Conservation (phyloP, 768 basidiomycete species). For the Termitomyces sp. region DNA sequence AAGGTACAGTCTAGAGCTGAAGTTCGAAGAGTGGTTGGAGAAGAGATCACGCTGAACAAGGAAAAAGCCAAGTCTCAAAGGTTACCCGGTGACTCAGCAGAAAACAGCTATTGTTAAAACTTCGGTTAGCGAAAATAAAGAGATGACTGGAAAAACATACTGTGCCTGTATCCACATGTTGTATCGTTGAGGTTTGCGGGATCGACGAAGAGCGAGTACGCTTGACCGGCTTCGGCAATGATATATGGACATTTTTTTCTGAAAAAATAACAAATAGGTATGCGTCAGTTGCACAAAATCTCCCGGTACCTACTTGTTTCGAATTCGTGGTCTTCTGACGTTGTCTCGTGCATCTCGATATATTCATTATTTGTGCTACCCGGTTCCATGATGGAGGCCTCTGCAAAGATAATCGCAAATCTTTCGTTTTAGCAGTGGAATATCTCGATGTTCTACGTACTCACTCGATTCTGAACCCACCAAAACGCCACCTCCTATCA, state of each 20-base stretch:
- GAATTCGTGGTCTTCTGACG: neutral
- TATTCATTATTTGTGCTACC: neutral
- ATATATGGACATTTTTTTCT: neutral
- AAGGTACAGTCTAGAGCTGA: slow-evolving; percentile 7
- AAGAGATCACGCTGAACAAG: neutral
- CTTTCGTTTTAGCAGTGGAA: neutral
- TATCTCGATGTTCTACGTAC: neutral
- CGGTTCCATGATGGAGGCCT: neutral
- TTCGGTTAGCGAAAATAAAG: neutral
- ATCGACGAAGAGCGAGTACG: slow-evolving; percentile 30
- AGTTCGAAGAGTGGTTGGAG: slow-evolving; percentile 14
- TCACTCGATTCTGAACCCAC: slow-evolving; percentile 34
- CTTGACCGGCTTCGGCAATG: slow-evolving; percentile 13
- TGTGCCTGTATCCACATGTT: slow-evolving; percentile 10
- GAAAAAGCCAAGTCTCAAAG: slow-evolving; percentile 16
- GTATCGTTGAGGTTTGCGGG: slow-evolving; percentile 24
- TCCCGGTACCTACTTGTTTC: neutral
- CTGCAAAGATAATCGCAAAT: neutral
- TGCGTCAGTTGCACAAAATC: neutral
- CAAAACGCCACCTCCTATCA: slow-evolving; percentile 74
- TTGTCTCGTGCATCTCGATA: neutral
- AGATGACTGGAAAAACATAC: slow-evolving; percentile 2
- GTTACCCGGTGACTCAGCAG: slow-evolving; percentile 36
- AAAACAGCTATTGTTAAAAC: slow-evolving; percentile 25
- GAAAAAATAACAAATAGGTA: neutral